These are phyloP conservation scores for Aphanomyces euteiches DNA, from an alignment of 352 stramenopile genomes.

Conservation along the genomic window DNA sequence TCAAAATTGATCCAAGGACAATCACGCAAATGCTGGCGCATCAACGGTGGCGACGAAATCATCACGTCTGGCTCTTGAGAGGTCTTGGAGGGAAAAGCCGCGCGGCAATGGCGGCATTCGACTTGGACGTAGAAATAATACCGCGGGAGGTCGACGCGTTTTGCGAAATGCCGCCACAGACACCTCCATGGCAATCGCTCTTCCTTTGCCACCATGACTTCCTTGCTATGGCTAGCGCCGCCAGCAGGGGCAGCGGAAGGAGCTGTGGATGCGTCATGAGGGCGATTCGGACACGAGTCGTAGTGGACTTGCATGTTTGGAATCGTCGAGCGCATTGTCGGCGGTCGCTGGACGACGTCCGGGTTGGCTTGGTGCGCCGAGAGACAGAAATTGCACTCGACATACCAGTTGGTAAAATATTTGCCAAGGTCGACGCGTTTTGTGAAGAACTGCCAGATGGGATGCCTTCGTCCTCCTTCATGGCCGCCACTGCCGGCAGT, in stretches of 20 bases:
- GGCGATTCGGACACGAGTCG: background rate
- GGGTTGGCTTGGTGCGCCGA: conserved; percentile 1
- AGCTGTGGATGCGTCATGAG: background rate
- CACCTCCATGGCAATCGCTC: background rate
- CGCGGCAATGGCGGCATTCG: conserved; percentile 27
- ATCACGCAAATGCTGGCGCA: conserved; percentile 11
- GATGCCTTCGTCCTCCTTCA: background rate
- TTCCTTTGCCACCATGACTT: background rate
- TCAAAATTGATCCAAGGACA: conserved; percentile 19
- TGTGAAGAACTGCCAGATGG: conserved; percentile 19
- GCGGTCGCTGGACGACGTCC: background rate
- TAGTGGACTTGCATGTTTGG: conserved; percentile 23
- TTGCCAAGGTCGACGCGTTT: conserved; percentile 24
- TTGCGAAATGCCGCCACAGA: conserved; percentile 24
- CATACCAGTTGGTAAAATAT: conserved; percentile 25
- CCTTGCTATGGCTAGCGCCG: background rate
- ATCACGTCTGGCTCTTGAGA: background rate
- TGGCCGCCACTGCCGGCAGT: background rate
- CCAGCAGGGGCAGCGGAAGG: background rate
- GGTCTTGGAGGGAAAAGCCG: background rate
- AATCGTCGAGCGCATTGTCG: conserved; percentile 16
- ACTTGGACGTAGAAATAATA: conserved; percentile 19
- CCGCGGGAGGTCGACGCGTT: conserved; percentile 13
- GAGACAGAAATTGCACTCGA: conserved; percentile 25
- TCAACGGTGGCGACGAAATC: conserved; percentile 10